Evolutionary conservation across 371 early-diverging fungal species (phyloP), one percentile per base, ranked within the genome.

Genomic region (Chytridium lagenaria): DNA sequence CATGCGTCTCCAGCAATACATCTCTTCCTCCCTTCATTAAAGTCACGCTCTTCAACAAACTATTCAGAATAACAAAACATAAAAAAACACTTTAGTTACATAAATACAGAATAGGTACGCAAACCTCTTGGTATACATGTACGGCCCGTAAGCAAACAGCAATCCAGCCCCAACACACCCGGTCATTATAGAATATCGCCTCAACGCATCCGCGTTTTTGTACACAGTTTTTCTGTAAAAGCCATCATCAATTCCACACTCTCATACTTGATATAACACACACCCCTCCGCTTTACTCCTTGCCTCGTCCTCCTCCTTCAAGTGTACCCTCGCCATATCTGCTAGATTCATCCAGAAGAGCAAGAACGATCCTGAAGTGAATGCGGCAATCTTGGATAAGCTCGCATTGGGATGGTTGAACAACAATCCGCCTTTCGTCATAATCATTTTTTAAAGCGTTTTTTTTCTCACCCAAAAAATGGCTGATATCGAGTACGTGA

Each of bases 401-500:
- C 2, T 2, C 16, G 7, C 23, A 2, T 66, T n/a, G 15, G n/a
- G 16, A 7, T 15, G 2, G 5, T 38, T 16, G 66, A 66, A 40
- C 39, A 38, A 28, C 2, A 49, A 15, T 66, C 34, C 31, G 28
- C 15, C 12, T 5, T 2, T 19, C 63, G 7, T 63, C 3, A 63
- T 23, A 63, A 31, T 2, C 63, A 31, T 30, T 38, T 63, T 63
- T 31, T 19, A 7, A 63, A 16, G 31, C 63, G 7, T 10, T 19
- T 12, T 3, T 16, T 63, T 33, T 63, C 31, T 16, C 61, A 5
- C 61, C 61, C 30, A 61, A 61, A 28, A 61, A 22, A 75, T 78
- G 79, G 19, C 67, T 28, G 79, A 78, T 68, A 59, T 85, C 40
- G 71, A 64, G 51, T 64, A 63, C 49, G 75, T 85, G 64, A 78